Evolutionary conservation across 169 alveolate genomes (phyloP).

Genomic region (Theileria equi): DNA sequence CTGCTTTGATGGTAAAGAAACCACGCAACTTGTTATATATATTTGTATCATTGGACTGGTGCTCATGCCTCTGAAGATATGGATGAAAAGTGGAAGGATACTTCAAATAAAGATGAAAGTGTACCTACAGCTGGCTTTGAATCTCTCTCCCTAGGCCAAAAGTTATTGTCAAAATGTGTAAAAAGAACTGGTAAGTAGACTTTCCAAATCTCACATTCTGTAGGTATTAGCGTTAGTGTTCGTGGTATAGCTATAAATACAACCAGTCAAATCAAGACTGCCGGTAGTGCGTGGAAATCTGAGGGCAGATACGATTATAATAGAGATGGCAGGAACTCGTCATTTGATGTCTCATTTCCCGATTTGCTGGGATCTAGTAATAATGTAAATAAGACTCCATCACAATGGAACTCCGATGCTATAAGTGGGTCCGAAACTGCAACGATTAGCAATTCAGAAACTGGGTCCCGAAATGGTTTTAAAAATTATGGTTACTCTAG

Average conservation of each 20-base stretch:
- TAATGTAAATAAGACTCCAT: constrained; percentile 6
- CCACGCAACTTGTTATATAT: too few species aligned
- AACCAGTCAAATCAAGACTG: constrained; percentile 36
- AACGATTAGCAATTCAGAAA: not conserved
- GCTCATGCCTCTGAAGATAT: not conserved
- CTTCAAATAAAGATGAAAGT: constrained; percentile 16
- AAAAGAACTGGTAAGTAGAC: constrained; percentile 43
- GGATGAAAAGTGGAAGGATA: constrained; percentile 32
- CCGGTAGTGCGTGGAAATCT: constrained; percentile 66
- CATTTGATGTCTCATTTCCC: constrained; percentile 55
- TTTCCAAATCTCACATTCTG: not conserved
- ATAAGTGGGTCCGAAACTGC: not conserved
- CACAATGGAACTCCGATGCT: too few species aligned
- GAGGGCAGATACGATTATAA: constrained; percentile 20
- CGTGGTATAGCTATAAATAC: constrained; percentile 59
- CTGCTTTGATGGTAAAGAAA: too few species aligned
- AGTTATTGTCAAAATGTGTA: constrained; percentile 17
- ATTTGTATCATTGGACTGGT: too few species aligned
- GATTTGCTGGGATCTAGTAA: constrained; percentile 41
- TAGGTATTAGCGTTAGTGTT: constrained; percentile 59
- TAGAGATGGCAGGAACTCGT: constrained; percentile 4
- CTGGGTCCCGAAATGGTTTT: not conserved
- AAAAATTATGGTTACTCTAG: not conserved
- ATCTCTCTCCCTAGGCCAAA: constrained; percentile 53
- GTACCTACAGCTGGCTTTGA: constrained; percentile 15